Evolutionary conservation across 805 yeast genomes (phyloP).

Genomic region (Starmerella bombi): DNA sequence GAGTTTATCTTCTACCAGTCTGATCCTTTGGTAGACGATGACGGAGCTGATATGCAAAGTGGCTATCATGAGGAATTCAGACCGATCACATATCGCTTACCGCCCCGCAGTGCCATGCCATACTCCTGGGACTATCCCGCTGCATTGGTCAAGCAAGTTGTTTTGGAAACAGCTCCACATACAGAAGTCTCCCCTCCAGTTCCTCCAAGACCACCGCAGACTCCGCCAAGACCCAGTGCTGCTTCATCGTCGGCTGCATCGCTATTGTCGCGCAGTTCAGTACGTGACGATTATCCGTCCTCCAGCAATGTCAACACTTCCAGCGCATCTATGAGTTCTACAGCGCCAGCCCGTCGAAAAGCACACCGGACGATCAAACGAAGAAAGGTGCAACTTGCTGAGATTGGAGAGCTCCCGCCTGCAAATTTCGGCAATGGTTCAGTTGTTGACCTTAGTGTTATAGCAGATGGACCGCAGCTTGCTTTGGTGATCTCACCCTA

Average conservation of each 20-base stretch:
- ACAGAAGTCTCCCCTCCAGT: neutral
- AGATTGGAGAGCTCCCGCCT: slow-evolving; percentile 82
- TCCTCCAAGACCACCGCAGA: neutral
- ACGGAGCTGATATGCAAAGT: slow-evolving; percentile 38
- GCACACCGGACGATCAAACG: neutral
- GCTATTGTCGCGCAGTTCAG: neutral
- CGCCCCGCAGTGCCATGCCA: slow-evolving; percentile 90
- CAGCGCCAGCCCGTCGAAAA: neutral
- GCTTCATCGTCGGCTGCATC: slow-evolving; percentile 1
- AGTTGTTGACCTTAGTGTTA: slow-evolving; percentile 71
- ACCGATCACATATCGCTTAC: slow-evolving; percentile 70
- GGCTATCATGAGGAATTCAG: slow-evolving; percentile 40
- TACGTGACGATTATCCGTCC: neutral
- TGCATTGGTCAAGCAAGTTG: slow-evolving; percentile 67
- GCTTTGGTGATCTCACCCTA: slow-evolving; percentile 72
- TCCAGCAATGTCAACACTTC: neutral
- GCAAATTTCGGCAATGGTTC: slow-evolving; percentile 47
- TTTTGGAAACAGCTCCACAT: slow-evolving; percentile 46
- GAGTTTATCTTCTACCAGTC: slow-evolving; percentile 79
- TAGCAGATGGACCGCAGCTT: slow-evolving; percentile 93
- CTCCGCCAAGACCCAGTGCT: neutral
- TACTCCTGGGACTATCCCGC: slow-evolving; percentile 97
- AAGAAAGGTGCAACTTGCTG: slow-evolving; percentile 72
- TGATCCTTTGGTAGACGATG: slow-evolving; percentile 56
- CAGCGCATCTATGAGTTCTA: neutral